Conservation (phyloP, 129 eudicot species). For the Arctium minus region DNA sequence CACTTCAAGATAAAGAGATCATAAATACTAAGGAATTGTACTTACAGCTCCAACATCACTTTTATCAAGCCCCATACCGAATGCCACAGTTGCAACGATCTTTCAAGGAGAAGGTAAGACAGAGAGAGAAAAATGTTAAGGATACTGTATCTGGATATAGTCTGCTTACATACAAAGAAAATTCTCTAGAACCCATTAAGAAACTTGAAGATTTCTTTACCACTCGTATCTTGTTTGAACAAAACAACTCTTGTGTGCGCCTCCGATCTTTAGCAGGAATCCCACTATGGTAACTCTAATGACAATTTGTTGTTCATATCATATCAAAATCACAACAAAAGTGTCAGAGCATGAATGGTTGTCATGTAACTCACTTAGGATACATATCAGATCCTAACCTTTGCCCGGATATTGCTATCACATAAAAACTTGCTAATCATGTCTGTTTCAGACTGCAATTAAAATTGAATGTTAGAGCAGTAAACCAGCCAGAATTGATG, state of each 20-base stretch:
- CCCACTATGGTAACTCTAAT: constrained; percentile 93
- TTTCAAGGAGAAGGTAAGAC: constrained; percentile 27
- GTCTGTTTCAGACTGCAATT: constrained; percentile 80
- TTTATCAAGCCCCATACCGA: constrained; percentile 98
- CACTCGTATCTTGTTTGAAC: constrained; percentile 86
- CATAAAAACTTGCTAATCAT: constrained; percentile 75
- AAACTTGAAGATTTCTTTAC: constrained; percentile 34
- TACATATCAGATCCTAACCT: constrained; percentile 46
- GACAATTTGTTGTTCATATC: constrained; percentile 15
- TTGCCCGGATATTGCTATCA: constrained; percentile 83
- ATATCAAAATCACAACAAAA: neutral
- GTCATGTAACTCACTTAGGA: constrained; percentile 17
- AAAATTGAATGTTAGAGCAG: neutral
- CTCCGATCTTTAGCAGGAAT: constrained; percentile 84
- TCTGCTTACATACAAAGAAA: neutral
- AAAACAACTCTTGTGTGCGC: constrained; percentile 80
- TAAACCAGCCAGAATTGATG: constrained; percentile 12
- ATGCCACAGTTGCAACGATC: constrained; percentile 99
- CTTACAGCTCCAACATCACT: constrained; percentile 98
- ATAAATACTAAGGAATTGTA: neutral
- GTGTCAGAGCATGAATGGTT: constrained; percentile 4
- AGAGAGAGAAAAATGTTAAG: constrained; percentile 11
- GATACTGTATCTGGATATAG: neutral
- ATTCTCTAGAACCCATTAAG: neutral
- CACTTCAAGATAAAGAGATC: neutral